Evolutionary conservation across 768 basidiomycete genomes (phyloP).

Genomic region (Tricholoma bakamatsutake): DNA sequence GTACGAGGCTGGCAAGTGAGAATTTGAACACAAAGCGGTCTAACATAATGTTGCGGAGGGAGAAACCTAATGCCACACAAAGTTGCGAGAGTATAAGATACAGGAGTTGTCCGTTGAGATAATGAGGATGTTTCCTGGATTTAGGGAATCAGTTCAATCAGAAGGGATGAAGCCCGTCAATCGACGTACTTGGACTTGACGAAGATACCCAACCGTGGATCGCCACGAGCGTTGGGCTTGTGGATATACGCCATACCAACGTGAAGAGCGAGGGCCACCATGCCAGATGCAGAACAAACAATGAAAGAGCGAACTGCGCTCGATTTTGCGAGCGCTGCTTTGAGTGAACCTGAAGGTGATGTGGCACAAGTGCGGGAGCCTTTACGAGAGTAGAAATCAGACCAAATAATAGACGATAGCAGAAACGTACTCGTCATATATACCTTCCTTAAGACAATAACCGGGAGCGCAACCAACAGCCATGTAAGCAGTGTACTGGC

Average conservation of each 20-base stretch:
- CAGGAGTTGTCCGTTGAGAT: conserved; percentile 63
- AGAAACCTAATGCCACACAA: conserved; percentile 38
- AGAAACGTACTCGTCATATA: conserved; percentile 50
- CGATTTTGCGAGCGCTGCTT: conserved; percentile 39
- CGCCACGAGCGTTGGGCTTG: conserved; percentile 24
- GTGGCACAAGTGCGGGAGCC: conserved; percentile 42
- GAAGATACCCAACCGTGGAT: conserved; percentile 47
- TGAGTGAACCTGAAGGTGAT: conserved; percentile 47
- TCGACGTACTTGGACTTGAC: conserved; percentile 54
- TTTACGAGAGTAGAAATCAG: conserved; percentile 12
- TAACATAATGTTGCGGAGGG: conserved; percentile 52
- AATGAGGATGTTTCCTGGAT: conserved; percentile 65
- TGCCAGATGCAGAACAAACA: conserved; percentile 43
- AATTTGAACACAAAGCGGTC: conserved; percentile 47
- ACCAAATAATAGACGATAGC: not conserved
- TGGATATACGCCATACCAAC: conserved; percentile 29
- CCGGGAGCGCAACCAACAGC: conserved; percentile 49
- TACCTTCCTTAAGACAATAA: conserved; percentile 50
- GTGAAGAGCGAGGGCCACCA: conserved; percentile 38
- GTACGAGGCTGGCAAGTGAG: conserved; percentile 27
- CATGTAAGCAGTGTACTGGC: conserved; percentile 38
- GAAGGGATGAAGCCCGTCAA: not conserved
- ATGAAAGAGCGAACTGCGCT: conserved; percentile 39
- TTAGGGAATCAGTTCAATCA: not conserved
- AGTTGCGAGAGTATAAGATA: conserved; percentile 54